Conservation (phyloP, 257 asterid species). For the Solanum medicagineum region DNA sequence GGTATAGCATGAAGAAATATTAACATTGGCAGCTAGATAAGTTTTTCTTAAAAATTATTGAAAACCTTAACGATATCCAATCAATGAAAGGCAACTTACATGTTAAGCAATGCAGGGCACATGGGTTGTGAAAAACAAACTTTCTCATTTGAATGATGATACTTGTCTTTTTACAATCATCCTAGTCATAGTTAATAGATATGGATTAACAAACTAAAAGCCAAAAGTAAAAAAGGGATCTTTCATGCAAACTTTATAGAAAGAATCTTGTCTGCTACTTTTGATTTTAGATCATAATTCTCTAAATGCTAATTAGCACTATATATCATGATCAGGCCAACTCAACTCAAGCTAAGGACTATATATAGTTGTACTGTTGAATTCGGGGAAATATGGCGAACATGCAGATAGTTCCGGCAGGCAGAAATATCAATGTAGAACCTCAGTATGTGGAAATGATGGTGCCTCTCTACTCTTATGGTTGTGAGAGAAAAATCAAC, state of each 20-base stretch:
- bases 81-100: constrained; percentile 18
- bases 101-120: constrained; percentile 45
- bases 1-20: background rate
- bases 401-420: constrained; percentile 44
- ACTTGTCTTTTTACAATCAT: constrained; percentile 10
- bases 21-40: background rate
- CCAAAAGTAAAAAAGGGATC: background rate
- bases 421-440: constrained; percentile 30
- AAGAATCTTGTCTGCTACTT: constrained; percentile 25
- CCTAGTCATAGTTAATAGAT: constrained; percentile 17
- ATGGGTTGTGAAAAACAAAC: constrained; percentile 5
- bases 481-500: constrained; percentile 71
- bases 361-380: background rate
- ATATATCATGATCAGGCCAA: background rate
- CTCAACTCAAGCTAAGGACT: background rate
- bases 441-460: constrained; percentile 90
- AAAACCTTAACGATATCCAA: background rate
- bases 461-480: constrained; percentile 85
- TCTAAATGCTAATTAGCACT: background rate
- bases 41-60: background rate
- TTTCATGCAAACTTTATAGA: constrained; percentile 9
- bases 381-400: constrained; percentile 17
- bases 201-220: background rate
- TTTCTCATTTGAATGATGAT: constrained; percentile 3
- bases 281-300: background rate